Conservation (phyloP, 306 rosid genomes). For the Carpinus viminea region DNA sequence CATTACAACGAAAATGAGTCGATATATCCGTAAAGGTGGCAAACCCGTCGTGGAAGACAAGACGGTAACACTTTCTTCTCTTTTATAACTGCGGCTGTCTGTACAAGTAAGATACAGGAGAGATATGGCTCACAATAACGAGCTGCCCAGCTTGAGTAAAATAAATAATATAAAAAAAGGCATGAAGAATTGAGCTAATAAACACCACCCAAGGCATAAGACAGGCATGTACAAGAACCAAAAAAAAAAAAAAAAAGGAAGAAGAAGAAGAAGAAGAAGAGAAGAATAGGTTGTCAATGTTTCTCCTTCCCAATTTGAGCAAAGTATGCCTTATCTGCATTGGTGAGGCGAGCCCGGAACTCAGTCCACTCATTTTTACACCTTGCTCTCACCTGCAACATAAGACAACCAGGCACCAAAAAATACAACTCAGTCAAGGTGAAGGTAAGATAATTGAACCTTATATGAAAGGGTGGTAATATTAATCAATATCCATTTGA, state of each 20-base stretch:
- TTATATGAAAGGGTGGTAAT: background rate
- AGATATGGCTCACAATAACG: slow-evolving; percentile 6
- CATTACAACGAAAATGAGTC: background rate
- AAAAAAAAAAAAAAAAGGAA: too few relatives aligned
- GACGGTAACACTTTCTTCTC: background rate
- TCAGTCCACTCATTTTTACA: slow-evolving; percentile 92
- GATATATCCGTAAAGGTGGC: background rate
- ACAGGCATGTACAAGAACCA: slow-evolving; percentile 41
- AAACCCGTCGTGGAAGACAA: background rate
- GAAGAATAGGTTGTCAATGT: background rate
- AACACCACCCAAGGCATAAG: slow-evolving; percentile 25
- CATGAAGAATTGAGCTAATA: slow-evolving; percentile 24
- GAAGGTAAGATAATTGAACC: background rate
- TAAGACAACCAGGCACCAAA: slow-evolving; percentile 15
- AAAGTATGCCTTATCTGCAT: slow-evolving; percentile 64
- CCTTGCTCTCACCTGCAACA: slow-evolving; percentile 77
- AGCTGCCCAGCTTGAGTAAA: slow-evolving; percentile 2
- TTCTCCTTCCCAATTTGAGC: slow-evolving; percentile 38
- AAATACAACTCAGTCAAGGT: background rate
- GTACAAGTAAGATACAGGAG: slow-evolving; percentile 16
- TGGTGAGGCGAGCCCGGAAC: slow-evolving; percentile 73
- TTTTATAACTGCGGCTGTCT: slow-evolving; percentile 3
- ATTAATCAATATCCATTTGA: background rate
- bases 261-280: background rate
- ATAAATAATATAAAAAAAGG: background rate